phyloP scores from a whole-genome alignment of 805 yeast species.

The Saturnispora bothae region DNA sequence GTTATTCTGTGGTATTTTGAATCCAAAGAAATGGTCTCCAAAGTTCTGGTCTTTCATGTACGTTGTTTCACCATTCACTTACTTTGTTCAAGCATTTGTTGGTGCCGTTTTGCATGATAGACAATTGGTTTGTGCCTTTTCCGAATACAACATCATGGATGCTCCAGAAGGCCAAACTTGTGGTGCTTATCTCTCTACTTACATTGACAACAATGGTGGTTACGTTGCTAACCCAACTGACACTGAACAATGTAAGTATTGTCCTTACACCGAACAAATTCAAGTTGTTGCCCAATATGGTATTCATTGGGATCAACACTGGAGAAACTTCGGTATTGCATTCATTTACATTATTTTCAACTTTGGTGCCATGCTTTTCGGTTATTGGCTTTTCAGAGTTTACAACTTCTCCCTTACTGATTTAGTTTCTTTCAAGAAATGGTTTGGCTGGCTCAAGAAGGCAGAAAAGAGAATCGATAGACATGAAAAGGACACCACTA shows the following conservation, averaged over 20 bases:
- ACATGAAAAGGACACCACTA: conserved; percentile 37
- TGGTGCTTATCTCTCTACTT: conserved; percentile 37
- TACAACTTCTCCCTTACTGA: conserved; percentile 25
- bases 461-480: conserved; percentile 34
- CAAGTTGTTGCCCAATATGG: conserved; percentile 34
- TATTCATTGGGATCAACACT: conserved; percentile 37
- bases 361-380: conserved; percentile 30
- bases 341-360: conserved; percentile 50
- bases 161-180: conserved; percentile 68
- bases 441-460: conserved; percentile 22
- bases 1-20: conserved; percentile 59
- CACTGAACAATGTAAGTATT: conserved; percentile 38
- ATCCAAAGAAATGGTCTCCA: conserved; percentile 49
- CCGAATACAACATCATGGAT: conserved; percentile 38
- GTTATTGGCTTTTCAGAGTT: conserved; percentile 30
- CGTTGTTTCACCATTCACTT: conserved; percentile 59
- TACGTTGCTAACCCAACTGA: conserved; percentile 44
- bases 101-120: conserved; percentile 39
- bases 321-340: conserved; percentile 60
- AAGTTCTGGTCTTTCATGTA: conserved; percentile 80
- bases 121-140: conserved; percentile 35
- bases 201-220: conserved; percentile 37
- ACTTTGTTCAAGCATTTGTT: conserved; percentile 52
- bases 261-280: conserved; percentile 34
- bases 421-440: conserved; percentile 28